Evolutionary conservation across 2,329 filamentous ascomycete genomes (phyloP).

Genomic region (Rosellinia necatrix): DNA sequence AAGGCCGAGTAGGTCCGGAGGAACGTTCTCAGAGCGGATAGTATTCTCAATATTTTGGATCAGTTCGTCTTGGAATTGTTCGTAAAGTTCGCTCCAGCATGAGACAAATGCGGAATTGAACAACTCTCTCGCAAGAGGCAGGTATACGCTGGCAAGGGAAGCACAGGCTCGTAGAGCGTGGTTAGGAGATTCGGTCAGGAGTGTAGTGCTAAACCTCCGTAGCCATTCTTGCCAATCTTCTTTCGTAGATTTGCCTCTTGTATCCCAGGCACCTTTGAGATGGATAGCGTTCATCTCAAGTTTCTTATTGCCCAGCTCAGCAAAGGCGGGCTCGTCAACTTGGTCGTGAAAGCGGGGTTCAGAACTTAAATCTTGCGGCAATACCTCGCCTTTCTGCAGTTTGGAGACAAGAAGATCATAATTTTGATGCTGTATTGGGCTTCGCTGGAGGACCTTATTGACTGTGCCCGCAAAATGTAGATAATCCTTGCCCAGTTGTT

Average conservation of each 20-base stretch:
- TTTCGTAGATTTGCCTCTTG: slow-evolving; percentile 92
- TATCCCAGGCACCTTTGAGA: slow-evolving; percentile 96
- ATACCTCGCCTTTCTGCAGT: slow-evolving; percentile 87
- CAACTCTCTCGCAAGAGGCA: slow-evolving; percentile 86
- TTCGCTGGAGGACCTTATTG: slow-evolving; percentile 79
- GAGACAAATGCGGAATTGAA: slow-evolving; percentile 99
- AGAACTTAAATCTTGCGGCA: slow-evolving; percentile 93
- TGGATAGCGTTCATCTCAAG: slow-evolving; percentile 97
- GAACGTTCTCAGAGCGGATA: slow-evolving; percentile 92
- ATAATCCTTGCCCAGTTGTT: slow-evolving; percentile 94
- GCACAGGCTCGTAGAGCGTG: slow-evolving; percentile 94
- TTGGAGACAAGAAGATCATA: slow-evolving; percentile 93
- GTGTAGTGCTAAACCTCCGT: slow-evolving; percentile 90
- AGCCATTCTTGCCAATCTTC: slow-evolving; percentile 99
- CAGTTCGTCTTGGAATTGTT: slow-evolving; percentile 94
- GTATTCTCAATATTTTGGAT: slow-evolving; percentile 95
- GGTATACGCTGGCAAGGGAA: slow-evolving; percentile 85
- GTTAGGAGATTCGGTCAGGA: slow-evolving; percentile 93
- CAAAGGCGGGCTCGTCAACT: slow-evolving; percentile 77
- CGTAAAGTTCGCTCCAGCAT: slow-evolving; percentile 97
- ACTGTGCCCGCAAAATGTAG: slow-evolving; percentile 92
- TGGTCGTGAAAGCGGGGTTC: slow-evolving; percentile 79
- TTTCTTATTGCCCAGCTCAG: slow-evolving; percentile 89
- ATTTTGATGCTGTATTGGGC: slow-evolving; percentile 86
- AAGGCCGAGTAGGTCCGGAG: slow-evolving; percentile 91